Conservation (phyloP, 306 rosid genomes). For the Fragaria iinumae region DNA sequence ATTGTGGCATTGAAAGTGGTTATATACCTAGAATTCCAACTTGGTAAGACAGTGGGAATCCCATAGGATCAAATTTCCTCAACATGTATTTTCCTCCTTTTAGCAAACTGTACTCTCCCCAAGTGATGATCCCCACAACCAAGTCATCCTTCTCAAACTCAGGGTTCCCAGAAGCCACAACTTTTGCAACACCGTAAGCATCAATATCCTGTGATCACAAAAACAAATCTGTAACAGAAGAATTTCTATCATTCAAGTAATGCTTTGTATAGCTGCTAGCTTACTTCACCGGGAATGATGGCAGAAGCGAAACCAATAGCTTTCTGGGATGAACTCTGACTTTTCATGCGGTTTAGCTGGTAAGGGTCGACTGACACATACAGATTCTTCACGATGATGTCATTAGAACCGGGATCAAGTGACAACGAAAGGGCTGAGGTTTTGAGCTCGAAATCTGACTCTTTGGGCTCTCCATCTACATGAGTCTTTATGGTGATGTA, state of each 20-base stretch:
- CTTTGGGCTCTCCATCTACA: slow-evolving; percentile 49
- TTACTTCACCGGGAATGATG: slow-evolving; percentile 49
- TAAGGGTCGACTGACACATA: slow-evolving; percentile 65
- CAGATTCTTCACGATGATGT: slow-evolving; percentile 51
- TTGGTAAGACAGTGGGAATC: slow-evolving; percentile 57
- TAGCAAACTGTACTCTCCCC: slow-evolving; percentile 68
- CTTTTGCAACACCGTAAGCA: slow-evolving; percentile 49
- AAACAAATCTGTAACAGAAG: not conserved
- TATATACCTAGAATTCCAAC: slow-evolving; percentile 56
- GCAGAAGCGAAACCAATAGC: slow-evolving; percentile 30
- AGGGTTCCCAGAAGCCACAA: slow-evolving; percentile 52
- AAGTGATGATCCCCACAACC: slow-evolving; percentile 57
- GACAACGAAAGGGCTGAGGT: slow-evolving; percentile 28
- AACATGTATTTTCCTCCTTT: slow-evolving; percentile 39
- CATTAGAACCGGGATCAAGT: slow-evolving; percentile 38
- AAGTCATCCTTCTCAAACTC: slow-evolving; percentile 64
- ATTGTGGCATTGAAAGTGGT: not conserved
- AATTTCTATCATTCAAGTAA: not conserved
- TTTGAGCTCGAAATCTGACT: slow-evolving; percentile 53
- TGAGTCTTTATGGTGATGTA: slow-evolving; percentile 34
- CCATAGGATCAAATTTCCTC: slow-evolving; percentile 52
- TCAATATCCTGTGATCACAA: slow-evolving; percentile 42
- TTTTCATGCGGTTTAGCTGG: slow-evolving; percentile 63
- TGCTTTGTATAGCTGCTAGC: not conserved
- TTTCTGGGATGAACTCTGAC: slow-evolving; percentile 38